These are phyloP conservation scores for Wickerhamiella bombiphila DNA, from an alignment of 805 yeast genomes.

Conservation along the genomic window DNA sequence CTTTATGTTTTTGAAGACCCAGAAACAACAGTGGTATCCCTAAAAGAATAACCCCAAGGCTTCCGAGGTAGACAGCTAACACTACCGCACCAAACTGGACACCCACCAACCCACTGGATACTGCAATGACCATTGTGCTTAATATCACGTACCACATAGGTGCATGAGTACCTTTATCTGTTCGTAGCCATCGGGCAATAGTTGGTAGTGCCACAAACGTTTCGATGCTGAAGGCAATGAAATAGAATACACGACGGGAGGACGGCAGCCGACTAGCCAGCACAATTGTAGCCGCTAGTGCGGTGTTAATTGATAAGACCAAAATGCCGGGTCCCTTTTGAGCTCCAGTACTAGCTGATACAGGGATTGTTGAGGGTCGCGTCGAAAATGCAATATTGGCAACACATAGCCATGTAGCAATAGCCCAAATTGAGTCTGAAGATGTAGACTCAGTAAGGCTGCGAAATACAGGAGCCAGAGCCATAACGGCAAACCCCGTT, in stretches of 20 bases:
- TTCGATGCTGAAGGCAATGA: constrained; percentile 59
- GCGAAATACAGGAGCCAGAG: constrained; percentile 78
- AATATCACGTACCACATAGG: constrained; percentile 22
- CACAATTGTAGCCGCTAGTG: constrained; percentile 76
- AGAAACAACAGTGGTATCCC: constrained; percentile 59
- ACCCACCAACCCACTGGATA: constrained; percentile 13
- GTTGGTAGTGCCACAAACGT: constrained; percentile 59
- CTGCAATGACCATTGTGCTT: constrained; percentile 11
- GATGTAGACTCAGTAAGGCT: constrained; percentile 81
- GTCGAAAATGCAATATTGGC: constrained; percentile 56
- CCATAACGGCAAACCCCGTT: constrained; percentile 53
- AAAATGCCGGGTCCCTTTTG: constrained; percentile 25
- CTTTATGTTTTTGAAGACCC: constrained; percentile 61
- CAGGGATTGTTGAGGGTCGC: constrained; percentile 34
- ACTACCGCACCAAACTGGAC: constrained; percentile 26
- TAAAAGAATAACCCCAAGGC: constrained; percentile 36
- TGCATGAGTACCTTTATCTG: constrained; percentile 18
- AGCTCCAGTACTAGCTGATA: background rate
- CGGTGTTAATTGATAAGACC: constrained; percentile 63
- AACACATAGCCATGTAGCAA: constrained; percentile 64
- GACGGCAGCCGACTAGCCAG: constrained; percentile 74
- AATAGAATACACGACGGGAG: constrained; percentile 67
- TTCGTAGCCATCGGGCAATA: constrained; percentile 45
- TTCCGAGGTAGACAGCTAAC: constrained; percentile 35
- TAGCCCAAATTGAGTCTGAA: constrained; percentile 89